Conservation (phyloP, 805 yeast genomes). For the Maudiozyma barnettii region DNA sequence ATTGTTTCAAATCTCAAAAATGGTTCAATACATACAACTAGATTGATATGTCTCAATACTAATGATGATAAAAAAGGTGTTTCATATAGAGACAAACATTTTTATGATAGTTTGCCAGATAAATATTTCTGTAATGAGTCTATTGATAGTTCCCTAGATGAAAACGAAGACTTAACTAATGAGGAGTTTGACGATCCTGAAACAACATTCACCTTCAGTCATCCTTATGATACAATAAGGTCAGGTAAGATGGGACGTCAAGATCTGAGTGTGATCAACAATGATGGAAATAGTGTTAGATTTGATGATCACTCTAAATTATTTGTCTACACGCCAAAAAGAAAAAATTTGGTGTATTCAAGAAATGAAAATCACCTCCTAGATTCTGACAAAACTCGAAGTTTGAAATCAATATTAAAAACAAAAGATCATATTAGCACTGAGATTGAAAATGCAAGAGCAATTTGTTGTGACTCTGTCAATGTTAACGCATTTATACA, state of each 20-base stretch:
- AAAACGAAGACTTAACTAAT: neutral
- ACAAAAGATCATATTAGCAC: constrained; percentile 28
- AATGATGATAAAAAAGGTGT: constrained; percentile 1
- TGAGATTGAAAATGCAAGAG: constrained; percentile 30
- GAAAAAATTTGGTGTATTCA: neutral
- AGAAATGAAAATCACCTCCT: neutral
- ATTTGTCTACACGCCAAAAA: constrained; percentile 6
- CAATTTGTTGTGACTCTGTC: constrained; percentile 32
- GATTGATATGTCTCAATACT: constrained; percentile 8
- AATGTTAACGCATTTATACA: constrained; percentile 30
- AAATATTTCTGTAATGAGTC: constrained; percentile 1
- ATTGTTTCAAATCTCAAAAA: constrained; percentile 12
- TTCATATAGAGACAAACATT: constrained; percentile 10
- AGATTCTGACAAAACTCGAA: neutral
- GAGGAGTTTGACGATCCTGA: neutral
- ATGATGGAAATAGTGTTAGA: constrained; percentile 1
- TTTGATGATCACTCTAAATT: constrained; percentile 4
- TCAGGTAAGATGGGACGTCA: neutral
- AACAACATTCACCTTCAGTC: no score
- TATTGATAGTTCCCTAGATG: neutral
- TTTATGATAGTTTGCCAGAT: constrained; percentile 11
- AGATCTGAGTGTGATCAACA: neutral
- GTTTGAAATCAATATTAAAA: constrained; percentile 32
- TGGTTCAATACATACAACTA: constrained; percentile 13
- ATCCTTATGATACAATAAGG: neutral